Percentiles rank a stretch among this genome's conserved stretches.
These are phyloP conservation scores for Saccharomycopsis fibuligera DNA, from an alignment of 805 yeast genomes.

Conservation along the genomic window DNA sequence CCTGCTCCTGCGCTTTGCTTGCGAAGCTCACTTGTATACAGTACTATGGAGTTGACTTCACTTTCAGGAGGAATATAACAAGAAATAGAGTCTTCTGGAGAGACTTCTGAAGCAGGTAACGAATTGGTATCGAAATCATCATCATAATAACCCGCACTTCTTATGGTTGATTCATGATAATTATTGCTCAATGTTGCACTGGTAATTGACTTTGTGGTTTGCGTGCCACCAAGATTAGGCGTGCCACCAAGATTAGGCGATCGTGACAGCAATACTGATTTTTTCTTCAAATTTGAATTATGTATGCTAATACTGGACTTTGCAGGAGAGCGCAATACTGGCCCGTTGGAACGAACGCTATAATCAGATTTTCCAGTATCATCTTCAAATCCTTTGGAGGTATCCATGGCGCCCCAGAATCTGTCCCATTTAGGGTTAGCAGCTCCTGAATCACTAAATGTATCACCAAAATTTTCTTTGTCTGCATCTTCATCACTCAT, in stretches of 20 bases:
- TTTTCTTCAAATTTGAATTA: constrained; percentile 13
- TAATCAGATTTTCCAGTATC: constrained; percentile 14
- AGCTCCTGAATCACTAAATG: constrained; percentile 22
- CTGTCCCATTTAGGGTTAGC: constrained; percentile 28
- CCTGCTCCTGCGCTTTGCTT: constrained; percentile 11
- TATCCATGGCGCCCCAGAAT: constrained; percentile 28
- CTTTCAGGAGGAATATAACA: constrained; percentile 19
- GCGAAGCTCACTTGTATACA: constrained; percentile 13
- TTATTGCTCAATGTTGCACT: not conserved
- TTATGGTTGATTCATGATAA: not conserved
- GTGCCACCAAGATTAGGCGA: not conserved
- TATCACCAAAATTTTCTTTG: constrained; percentile 23
- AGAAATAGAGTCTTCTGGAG: constrained; percentile 21
- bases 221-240: not conserved
- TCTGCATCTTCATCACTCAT: constrained; percentile 14
- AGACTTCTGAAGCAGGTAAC: constrained; percentile 7
- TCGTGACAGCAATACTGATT: not conserved
- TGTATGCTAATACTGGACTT: constrained; percentile 14
- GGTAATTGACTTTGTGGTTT: not conserved
- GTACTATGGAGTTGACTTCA: constrained; percentile 16
- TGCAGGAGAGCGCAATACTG: constrained; percentile 15
- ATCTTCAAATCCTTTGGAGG: constrained; percentile 1
- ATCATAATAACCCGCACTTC: constrained; percentile 3
- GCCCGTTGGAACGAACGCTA: constrained; percentile 11
- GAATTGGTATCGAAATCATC: constrained; percentile 6